Conservation (phyloP, 148 eudicot species). For the Hydrangea macrophylla region DNA sequence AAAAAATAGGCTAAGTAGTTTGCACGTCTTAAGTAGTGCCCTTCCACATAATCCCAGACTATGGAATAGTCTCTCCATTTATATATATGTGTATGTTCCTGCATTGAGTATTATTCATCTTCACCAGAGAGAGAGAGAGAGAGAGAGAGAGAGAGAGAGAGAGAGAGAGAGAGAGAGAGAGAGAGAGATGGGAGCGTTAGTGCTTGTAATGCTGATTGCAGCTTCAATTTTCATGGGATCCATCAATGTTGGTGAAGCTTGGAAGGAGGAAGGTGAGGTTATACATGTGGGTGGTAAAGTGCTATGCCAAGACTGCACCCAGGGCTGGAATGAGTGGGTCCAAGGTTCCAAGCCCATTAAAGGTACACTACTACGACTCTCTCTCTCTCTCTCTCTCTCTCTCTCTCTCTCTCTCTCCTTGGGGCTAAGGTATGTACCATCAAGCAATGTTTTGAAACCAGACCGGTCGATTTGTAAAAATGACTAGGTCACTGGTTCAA, state of each 20-base stretch:
- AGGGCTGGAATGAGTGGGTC: constrained; percentile 66
- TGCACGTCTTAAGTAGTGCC: constrained; percentile 28
- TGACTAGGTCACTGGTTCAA: too few relatives aligned
- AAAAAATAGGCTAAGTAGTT: too few relatives aligned
- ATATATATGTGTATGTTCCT: too few relatives aligned
- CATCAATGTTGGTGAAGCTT: constrained; percentile 11
- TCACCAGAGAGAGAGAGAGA: neutral
- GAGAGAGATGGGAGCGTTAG: neutral
- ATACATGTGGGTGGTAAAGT: constrained; percentile 69
- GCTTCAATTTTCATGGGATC: constrained; percentile 9
- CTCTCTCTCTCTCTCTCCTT: neutral
- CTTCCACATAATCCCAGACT: constrained; percentile 25
- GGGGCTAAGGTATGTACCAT: too few relatives aligned
- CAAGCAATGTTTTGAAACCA: too few relatives aligned
- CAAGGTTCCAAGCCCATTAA: constrained; percentile 52
- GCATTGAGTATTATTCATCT: too few relatives aligned
- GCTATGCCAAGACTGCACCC: constrained; percentile 68
- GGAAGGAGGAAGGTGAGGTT: constrained; percentile 27
- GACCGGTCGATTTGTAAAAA: too few relatives aligned
- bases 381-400: neutral
- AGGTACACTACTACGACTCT: too few relatives aligned
- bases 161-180: too few relatives aligned
- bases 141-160: constrained; percentile 14
- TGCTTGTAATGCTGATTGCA: constrained; percentile 17
- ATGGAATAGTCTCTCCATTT: too few relatives aligned